Conservation (phyloP, 805 yeast species). For the Pichia phayaonensis region DNA sequence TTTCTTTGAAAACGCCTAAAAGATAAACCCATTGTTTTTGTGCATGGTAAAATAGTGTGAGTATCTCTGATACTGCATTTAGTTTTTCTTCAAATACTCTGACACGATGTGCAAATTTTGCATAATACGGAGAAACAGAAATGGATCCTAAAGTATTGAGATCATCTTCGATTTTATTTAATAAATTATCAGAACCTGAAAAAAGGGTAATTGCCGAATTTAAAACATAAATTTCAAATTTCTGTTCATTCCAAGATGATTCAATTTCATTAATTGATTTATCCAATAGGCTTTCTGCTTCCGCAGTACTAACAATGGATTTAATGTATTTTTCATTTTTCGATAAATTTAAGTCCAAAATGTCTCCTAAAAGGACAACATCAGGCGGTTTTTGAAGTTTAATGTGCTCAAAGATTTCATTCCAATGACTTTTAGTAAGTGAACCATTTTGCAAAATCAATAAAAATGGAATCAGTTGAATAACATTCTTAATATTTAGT, state of each 20-base stretch:
- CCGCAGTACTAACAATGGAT: conserved; percentile 52
- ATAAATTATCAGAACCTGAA: conserved; percentile 57
- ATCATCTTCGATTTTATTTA: conserved; percentile 53
- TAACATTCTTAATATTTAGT: conserved; percentile 32
- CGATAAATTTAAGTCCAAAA: conserved; percentile 49
- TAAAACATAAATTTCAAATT: conserved; percentile 48
- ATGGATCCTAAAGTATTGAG: conserved; percentile 57
- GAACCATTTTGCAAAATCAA: conserved; percentile 46
- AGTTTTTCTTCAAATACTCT: conserved; percentile 48
- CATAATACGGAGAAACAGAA: conserved; percentile 58
- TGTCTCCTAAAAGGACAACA: conserved; percentile 44
- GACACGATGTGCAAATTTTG: conserved; percentile 52
- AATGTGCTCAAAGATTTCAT: conserved; percentile 32
- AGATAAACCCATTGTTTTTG: conserved; percentile 88
- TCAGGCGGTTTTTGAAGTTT: conserved; percentile 9
- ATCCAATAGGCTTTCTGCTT: conserved; percentile 62
- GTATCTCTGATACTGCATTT: conserved; percentile 39
- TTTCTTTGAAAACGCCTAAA: conserved; percentile 64
- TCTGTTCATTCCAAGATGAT: conserved; percentile 45
- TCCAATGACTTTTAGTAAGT: conserved; percentile 65
- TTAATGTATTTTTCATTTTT: conserved; percentile 40
- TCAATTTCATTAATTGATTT: conserved; percentile 44
- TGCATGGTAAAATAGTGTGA: conserved; percentile 72
- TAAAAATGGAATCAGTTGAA: conserved; percentile 33
- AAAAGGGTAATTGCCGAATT: conserved; percentile 48